Conservation (phyloP, 2,329 filamentous ascomycete genomes). For the Trichoderma simmonsii region DNA sequence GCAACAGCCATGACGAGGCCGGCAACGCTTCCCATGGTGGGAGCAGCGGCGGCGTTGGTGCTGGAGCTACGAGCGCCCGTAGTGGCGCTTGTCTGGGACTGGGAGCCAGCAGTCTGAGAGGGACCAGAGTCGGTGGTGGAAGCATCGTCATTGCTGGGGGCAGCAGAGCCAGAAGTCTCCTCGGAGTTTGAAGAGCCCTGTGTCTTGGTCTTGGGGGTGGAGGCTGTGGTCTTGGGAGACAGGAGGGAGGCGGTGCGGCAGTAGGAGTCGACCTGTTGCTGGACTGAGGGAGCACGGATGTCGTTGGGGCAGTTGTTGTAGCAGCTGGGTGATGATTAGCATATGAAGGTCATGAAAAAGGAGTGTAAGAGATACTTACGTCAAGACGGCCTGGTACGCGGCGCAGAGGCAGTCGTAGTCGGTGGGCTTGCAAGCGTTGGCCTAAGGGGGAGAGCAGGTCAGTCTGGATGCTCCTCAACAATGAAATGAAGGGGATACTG, state of each 20-base stretch:
- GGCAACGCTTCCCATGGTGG: constrained; percentile 33
- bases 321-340: constrained; percentile 38
- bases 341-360: neutral
- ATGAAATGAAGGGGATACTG: neutral
- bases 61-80: constrained; percentile 9
- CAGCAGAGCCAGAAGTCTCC: constrained; percentile 18
- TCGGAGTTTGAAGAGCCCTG: constrained; percentile 24
- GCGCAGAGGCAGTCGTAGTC: constrained; percentile 50
- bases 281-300: constrained; percentile 32
- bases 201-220: constrained; percentile 25
- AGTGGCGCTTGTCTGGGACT: constrained; percentile 9
- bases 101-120: constrained; percentile 22
- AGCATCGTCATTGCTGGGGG: constrained; percentile 27
- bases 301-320: constrained; percentile 57
- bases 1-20: constrained; percentile 37
- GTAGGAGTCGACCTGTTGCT: constrained; percentile 41
- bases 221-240: constrained; percentile 33
- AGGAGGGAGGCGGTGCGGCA: constrained; percentile 47
- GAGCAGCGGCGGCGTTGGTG: constrained; percentile 29
- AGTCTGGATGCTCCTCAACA: neutral
- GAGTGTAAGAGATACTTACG: constrained; percentile 35
- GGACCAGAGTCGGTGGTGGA: constrained; percentile 1
- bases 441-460: constrained; percentile 23
- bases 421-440: constrained; percentile 35
- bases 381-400: constrained; percentile 43